These are phyloP conservation scores for Clonostachys rosea DNA, from an alignment of 2,329 filamentous ascomycete species.

Conservation along the genomic window DNA sequence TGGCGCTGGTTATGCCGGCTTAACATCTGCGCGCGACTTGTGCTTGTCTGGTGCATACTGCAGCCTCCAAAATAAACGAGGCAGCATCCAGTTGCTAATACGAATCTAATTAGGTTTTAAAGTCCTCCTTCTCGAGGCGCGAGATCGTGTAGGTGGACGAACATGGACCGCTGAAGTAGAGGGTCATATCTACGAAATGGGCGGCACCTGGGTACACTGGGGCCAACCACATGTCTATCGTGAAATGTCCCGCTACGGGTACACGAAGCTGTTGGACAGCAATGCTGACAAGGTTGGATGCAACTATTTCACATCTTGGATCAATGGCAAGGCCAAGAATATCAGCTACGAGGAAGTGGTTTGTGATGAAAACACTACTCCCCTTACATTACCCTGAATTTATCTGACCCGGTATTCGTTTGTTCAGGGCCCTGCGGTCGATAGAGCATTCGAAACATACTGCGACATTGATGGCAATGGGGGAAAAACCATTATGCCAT, in stretches of 20 bases:
- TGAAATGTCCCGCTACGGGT: slow-evolving; percentile 30
- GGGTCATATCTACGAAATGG: slow-evolving; percentile 33
- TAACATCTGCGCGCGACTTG: slow-evolving; percentile 10
- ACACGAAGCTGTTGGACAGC: too few relatives aligned
- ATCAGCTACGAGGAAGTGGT: too few relatives aligned
- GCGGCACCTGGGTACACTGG: slow-evolving; percentile 32
- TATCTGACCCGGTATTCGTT: too few relatives aligned
- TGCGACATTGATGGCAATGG: too few relatives aligned
- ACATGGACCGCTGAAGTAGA: slow-evolving; percentile 18
- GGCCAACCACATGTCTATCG: slow-evolving; percentile 24
- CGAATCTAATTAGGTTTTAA: slow-evolving; percentile 1
- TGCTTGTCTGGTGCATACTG: neutral
- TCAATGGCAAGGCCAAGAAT: too few relatives aligned
- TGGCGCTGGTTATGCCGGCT: slow-evolving; percentile 12
- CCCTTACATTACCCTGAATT: too few relatives aligned
- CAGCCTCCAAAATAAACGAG: neutral
- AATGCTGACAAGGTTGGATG: too few relatives aligned
- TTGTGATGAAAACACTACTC: too few relatives aligned
- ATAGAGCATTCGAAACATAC: too few relatives aligned
- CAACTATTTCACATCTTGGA: too few relatives aligned
- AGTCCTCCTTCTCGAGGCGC: slow-evolving; percentile 26
- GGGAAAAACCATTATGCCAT: too few relatives aligned
- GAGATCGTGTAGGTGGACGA: slow-evolving; percentile 26
- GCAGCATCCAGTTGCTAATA: neutral
- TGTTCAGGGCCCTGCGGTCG: too few relatives aligned